Percentiles rank a stretch among this genome's conserved stretches.
These are phyloP conservation scores for Penstemon barbatus DNA, from an alignment of 257 asterid species.

Conservation along the genomic window DNA sequence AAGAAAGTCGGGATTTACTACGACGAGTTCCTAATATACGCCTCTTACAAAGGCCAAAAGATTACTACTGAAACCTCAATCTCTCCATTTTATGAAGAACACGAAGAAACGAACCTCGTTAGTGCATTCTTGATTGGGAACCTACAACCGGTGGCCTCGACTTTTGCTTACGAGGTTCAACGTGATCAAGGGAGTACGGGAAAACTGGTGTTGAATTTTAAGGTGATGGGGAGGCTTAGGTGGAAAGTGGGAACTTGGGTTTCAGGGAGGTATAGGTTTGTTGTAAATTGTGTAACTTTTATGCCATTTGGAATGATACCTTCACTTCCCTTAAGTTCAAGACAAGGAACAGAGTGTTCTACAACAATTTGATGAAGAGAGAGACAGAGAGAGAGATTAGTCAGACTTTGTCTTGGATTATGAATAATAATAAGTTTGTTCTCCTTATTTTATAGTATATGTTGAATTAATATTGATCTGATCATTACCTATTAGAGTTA, in stretches of 20 bases:
- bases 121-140: constrained; percentile 63
- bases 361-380: constrained; percentile 48
- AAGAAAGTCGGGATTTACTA: constrained; percentile 76
- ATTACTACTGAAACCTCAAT: constrained; percentile 57
- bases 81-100: constrained; percentile 81
- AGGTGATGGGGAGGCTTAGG: constrained; percentile 63
- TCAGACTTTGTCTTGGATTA: too few relatives aligned
- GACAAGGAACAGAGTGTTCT: constrained; percentile 73
- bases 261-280: constrained; percentile 80
- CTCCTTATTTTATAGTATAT: too few relatives aligned
- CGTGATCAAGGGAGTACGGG: constrained; percentile 55
- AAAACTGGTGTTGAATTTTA: constrained; percentile 44
- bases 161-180: constrained; percentile 61
- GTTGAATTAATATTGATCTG: too few relatives aligned
- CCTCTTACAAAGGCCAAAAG: constrained; percentile 72
- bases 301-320: constrained; percentile 69
- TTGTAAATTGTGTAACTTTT: constrained; percentile 60
- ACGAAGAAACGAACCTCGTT: constrained; percentile 57
- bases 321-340: constrained; percentile 56
- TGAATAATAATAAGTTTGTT: constrained; percentile 19
- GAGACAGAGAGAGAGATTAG: too few relatives aligned
- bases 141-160: constrained; percentile 68
- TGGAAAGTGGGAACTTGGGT: constrained; percentile 98
- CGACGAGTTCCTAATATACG: constrained; percentile 59
- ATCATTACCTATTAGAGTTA: too few relatives aligned